Conservation (phyloP, 306 rosid genomes). For the Delonix regia region DNA sequence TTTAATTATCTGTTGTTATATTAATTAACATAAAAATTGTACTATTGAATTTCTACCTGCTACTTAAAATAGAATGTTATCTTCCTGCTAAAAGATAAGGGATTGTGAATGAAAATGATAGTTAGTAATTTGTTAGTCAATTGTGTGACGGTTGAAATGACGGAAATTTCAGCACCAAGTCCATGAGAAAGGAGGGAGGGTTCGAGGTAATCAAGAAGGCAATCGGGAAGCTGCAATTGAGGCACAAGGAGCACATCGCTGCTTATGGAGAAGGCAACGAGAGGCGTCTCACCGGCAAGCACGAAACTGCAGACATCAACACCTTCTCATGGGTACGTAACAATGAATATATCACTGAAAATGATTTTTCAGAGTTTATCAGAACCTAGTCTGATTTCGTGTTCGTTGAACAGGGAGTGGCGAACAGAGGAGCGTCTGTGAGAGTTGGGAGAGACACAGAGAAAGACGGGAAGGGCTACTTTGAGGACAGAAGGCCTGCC, state of each 20-base stretch:
- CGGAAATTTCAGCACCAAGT: constrained; percentile 53
- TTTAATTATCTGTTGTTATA: too few species aligned
- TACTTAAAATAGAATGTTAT: too few species aligned
- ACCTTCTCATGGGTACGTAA: constrained; percentile 56
- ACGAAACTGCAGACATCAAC: constrained; percentile 67
- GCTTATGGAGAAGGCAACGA: constrained; percentile 78
- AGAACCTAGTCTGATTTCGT: too few species aligned
- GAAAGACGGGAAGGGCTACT: constrained; percentile 64
- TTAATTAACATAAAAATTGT: too few species aligned
- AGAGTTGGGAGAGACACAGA: constrained; percentile 80
- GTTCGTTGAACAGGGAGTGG: constrained; percentile 55
- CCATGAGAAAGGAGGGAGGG: constrained; percentile 67
- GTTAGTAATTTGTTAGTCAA: too few species aligned
- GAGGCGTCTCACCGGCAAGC: constrained; percentile 68
- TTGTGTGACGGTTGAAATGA: too few species aligned
- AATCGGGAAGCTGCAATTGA: constrained; percentile 55
- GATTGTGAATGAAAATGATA: too few species aligned
- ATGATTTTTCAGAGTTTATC: too few species aligned
- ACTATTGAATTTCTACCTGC: too few species aligned
- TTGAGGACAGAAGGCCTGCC: constrained; percentile 83
- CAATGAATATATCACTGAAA: too few species aligned
- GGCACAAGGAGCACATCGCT: constrained; percentile 70
- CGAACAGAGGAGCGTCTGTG: constrained; percentile 66
- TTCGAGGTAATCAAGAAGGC: constrained; percentile 63
- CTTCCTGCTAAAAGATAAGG: too few species aligned